Base-by-base conservation (phyloP, 352 stramenopile species). In the Pythium oligandrum region DNA sequence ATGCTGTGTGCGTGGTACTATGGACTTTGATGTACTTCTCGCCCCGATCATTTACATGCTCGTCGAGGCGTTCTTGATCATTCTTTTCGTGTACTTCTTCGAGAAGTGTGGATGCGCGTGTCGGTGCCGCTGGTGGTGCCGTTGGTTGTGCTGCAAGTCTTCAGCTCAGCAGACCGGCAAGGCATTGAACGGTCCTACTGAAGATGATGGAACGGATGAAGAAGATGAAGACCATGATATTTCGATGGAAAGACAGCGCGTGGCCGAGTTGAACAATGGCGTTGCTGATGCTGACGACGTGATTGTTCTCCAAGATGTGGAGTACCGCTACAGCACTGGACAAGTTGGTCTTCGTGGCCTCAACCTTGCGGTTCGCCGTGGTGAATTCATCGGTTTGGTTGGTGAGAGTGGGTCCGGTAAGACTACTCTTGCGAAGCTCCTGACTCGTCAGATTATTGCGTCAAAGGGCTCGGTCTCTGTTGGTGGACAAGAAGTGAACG, bases 391-490 rank as follows among this genome's bases (percentile, higher is more conserved):
- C 53, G 80, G 75, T 0, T 85, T 87, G 42, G 54, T 93, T 30
- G 82, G 82, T 32, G 83, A 88, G 48, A 92, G 90, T 51, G 82
- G 82, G 31, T 81, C 82, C 2, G 82, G 82, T 40, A 90, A 88
- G 39, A 75, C 70, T n/a, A 77, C 70, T 36, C 76, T 67, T 11
- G 67, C 76, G 48, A 74, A 77, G 46, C 55, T 80, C 10, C 55
- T 80, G 9, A 75, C 66, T 3, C 58, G 61, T 3, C 57, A 70
- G 37, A 26, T 88, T 32, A 54, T 64, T 32, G 61, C 77, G 6
- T 82, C 75, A 1, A 76, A 61, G 6, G 83, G 83, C 11, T 70
- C 68, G 4, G 80, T 86, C 8, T 61, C 53, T 7, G 57, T 93
- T 17, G 40, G 46, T 17, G 75, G 75, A 12, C 73, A 71, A 32